Base-by-base conservation (phyloP, 2,329 filamentous ascomycete genomes). In the Aureobasidium sp. region DNA sequence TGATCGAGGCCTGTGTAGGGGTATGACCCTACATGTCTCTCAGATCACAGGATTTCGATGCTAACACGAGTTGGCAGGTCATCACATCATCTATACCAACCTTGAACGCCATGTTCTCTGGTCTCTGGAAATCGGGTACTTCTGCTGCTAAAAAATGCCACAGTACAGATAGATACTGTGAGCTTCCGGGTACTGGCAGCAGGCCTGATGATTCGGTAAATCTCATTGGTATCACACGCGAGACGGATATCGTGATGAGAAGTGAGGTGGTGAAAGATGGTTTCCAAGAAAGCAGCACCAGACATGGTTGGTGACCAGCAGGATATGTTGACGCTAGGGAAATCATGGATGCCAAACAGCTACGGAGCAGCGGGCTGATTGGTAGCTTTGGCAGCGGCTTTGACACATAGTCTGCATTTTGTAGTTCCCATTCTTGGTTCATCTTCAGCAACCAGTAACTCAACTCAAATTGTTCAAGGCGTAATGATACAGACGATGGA, bases 261-360 rank as follows among this genome's bases (percentile, higher is more conserved):
- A 50, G 46, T 50, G 46, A 50, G 46, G 46, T 50, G 46, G n/a
- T 50, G 46, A 17, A 50, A 50, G 46, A 17, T 50, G 46, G 46
- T 17, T 50, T 50, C 24, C 46, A 50, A 50, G 46, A 50, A 50
- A 50, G 46, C 46, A 50, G 46, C 46, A 50, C 46, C 46, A 50
- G 46, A 50, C 46, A 50, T 50, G 46, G n/a, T 50, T 50, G 46
- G 46, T 50, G n/a, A 50, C 46, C 46, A 50, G 46, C 29, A 50
- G 46, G 46, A 50, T 50, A 50, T 50, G 20, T 50, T 50, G 46
- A 50, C 46, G 46, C 10, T 12, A 50, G 46, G 46, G 46, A 50
- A 24, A 50, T 50, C 46, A 50, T 50, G 46, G 46, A 50, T 50
- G 46, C 46, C 46, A 17, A 50, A 50, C 46, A 50, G 24, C 24